phyloP scores from a whole-genome alignment of 208 protist genomes.

The Acanthamoeba lenticulata region DNA sequence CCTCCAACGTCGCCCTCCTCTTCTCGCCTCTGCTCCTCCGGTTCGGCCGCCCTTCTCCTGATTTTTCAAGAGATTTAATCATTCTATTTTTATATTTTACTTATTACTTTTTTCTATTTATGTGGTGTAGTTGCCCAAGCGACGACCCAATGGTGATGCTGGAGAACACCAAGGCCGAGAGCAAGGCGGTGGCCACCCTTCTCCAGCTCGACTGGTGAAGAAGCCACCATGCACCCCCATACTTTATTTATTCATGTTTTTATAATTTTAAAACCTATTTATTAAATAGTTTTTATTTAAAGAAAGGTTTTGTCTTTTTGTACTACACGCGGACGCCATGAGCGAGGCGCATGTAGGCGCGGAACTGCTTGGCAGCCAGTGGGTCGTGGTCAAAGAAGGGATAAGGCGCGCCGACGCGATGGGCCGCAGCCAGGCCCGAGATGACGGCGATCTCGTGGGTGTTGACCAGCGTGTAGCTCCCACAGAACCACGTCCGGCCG shows the following conservation, averaged over 20 bases:
- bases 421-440: slow-evolving; percentile 28
- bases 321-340: neutral
- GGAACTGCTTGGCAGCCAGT: slow-evolving; percentile 53
- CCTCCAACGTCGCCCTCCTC: neutral
- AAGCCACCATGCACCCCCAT: no score
- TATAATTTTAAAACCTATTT: no score
- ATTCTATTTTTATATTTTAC: no score
- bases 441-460: slow-evolving; percentile 68
- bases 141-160: neutral
- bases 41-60: no score
- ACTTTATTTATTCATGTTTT: no score
- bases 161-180: neutral
- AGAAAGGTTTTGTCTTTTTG: no score
- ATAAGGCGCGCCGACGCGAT: slow-evolving; percentile 46
- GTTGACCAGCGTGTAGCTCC: slow-evolving; percentile 59
- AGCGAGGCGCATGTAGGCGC: neutral
- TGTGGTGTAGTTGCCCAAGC: neutral
- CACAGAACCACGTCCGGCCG: slow-evolving; percentile 2
- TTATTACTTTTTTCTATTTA: no score
- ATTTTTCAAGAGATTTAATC: no score
- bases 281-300: no score
- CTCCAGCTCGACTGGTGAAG: neutral
- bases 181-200: neutral
- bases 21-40: neutral
- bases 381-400: slow-evolving; percentile 31